These are phyloP conservation scores for Oemleria cerasiformis DNA, from an alignment of 306 rosid species.

Conservation along the genomic window DNA sequence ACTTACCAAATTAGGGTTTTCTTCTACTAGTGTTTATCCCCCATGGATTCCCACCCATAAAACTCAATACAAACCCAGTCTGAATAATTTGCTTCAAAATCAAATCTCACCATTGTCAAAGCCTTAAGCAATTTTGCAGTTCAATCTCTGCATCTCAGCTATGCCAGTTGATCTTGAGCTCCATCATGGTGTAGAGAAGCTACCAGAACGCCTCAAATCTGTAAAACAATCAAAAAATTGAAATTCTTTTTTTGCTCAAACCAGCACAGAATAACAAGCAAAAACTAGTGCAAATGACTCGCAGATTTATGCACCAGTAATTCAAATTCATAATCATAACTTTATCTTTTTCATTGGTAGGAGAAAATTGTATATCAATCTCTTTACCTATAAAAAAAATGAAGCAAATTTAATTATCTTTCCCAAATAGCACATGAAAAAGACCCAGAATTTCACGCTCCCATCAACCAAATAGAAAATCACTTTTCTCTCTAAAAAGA, in stretches of 20 bases:
- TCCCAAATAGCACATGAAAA: background rate
- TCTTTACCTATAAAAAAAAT: background rate
- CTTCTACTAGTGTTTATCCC: slow-evolving; percentile 16
- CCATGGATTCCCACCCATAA: slow-evolving; percentile 28
- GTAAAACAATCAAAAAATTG: slow-evolving; percentile 25
- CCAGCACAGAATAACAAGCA: slow-evolving; percentile 10
- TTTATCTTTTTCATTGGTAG: slow-evolving; percentile 6
- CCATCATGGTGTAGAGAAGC: slow-evolving; percentile 24
- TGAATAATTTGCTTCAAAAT: background rate
- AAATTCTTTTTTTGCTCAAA: slow-evolving; percentile 23
- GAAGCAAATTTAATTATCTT: background rate
- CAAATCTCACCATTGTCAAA: slow-evolving; percentile 29
- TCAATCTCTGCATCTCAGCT: slow-evolving; percentile 23
- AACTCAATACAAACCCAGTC: slow-evolving; percentile 21
- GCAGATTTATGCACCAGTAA: background rate
- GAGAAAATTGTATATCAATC: slow-evolving; percentile 5
- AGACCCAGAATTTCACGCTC: background rate
- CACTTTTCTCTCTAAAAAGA: background rate
- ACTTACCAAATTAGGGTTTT: slow-evolving; percentile 30
- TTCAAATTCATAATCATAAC: background rate
- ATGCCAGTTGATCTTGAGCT: slow-evolving; percentile 34
- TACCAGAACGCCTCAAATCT: slow-evolving; percentile 46
- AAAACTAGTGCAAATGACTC: slow-evolving; percentile 10
- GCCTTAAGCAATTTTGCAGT: slow-evolving; percentile 18
- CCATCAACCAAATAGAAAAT: background rate